phyloP scores from a whole-genome alignment of 208 protist species.

The Trypanosomatidae sp. region DNA sequence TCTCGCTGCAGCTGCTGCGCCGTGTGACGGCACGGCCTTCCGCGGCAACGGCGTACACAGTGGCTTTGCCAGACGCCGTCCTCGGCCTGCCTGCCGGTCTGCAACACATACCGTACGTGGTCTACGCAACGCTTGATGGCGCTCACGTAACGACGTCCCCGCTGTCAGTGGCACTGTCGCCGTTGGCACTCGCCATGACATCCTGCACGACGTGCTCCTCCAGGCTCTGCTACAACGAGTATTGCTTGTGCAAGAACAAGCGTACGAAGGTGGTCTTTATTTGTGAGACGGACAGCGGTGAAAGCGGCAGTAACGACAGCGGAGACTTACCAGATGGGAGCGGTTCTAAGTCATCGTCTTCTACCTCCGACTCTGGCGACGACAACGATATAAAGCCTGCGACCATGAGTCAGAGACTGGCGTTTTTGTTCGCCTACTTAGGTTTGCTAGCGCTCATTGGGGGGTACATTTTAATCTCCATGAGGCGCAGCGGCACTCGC shows the following conservation, averaged over 20 bases:
- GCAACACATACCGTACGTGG: constrained; percentile 10
- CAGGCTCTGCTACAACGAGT: constrained; percentile 34
- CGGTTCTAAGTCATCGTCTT: neutral
- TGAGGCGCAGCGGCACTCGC: constrained; percentile 17
- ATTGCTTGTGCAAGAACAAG: constrained; percentile 38
- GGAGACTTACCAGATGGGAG: constrained; percentile 13
- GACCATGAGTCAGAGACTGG: constrained; percentile 23
- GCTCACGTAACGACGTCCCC: constrained; percentile 29
- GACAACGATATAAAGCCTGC: constrained; percentile 6
- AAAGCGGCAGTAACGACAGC: constrained; percentile 21
- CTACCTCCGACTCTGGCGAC: neutral
- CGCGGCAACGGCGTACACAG: constrained; percentile 8
- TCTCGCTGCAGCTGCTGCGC: constrained; percentile 12
- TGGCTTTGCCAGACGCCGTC: constrained; percentile 24
- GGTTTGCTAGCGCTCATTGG: constrained; percentile 34
- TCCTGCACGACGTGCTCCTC: constrained; percentile 41
- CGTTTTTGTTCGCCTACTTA: constrained; percentile 39
- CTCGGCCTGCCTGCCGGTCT: constrained; percentile 9
- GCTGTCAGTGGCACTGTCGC: constrained; percentile 48
- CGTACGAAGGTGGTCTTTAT: constrained; percentile 20
- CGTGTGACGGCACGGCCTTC: constrained; percentile 22
- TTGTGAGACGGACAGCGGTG: constrained; percentile 10
- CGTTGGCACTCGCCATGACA: constrained; percentile 52
- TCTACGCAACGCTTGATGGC: constrained; percentile 45
- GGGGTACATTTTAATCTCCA: constrained; percentile 29